These are phyloP conservation scores for Botrytis medusae DNA, from an alignment of 2,329 filamentous ascomycete genomes.

Conservation along the genomic window DNA sequence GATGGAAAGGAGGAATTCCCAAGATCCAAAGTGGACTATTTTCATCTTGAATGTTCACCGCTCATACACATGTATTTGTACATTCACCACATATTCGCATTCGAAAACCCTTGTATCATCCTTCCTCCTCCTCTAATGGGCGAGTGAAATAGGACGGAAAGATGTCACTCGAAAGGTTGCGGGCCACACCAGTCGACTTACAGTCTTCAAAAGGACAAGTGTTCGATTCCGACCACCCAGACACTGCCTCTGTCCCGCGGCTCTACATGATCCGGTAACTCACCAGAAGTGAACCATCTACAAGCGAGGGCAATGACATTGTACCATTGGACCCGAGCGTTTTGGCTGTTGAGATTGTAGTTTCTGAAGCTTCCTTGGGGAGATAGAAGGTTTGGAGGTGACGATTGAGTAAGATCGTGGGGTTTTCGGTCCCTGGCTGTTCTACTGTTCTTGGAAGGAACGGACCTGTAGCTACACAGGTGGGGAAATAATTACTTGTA, in stretches of 20 bases:
- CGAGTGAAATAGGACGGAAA: too few relatives aligned
- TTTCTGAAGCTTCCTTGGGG: too few relatives aligned
- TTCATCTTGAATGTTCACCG: neutral
- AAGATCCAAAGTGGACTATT: neutral
- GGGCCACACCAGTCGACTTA: neutral
- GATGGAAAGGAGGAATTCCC: neutral
- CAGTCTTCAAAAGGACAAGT: too few relatives aligned
- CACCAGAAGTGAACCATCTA: neutral
- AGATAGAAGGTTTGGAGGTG: neutral
- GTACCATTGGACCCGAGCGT: neutral
- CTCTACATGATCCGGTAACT: accelerated
- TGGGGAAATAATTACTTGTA: neutral
- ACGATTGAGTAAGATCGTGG: too few relatives aligned
- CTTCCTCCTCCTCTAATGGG: neutral
- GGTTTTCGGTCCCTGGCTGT: too few relatives aligned
- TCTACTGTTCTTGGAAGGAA: neutral
- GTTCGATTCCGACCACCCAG: neutral
- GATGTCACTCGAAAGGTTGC: neutral
- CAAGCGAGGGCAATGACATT: too few relatives aligned
- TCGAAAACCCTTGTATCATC: accelerated
- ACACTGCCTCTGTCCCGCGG: accelerated
- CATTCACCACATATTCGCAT: too few relatives aligned
- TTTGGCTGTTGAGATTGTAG: accelerated
- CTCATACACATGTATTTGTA: neutral
- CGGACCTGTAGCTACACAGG: too few relatives aligned